These are phyloP conservation scores for Marvania coccoides DNA, from an alignment of 139 green algal genomes.

Conservation along the genomic window DNA sequence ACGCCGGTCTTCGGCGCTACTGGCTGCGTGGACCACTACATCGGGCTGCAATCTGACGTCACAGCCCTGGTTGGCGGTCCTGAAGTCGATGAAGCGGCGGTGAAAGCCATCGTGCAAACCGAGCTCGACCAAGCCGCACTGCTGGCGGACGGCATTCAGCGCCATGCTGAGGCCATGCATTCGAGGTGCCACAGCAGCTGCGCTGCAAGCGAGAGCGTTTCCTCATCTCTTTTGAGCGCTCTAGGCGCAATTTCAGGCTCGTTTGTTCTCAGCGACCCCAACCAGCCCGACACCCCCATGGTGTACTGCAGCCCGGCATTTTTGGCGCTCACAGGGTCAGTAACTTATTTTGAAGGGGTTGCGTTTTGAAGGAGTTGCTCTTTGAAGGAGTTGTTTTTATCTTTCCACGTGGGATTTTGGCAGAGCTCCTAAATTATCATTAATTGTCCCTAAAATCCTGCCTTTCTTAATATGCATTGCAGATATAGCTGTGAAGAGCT, in stretches of 20 bases:
- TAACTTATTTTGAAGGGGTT: background rate
- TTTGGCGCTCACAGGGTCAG: slow-evolving; percentile 44
- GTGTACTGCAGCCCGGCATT: slow-evolving; percentile 50
- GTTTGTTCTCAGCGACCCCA: slow-evolving; percentile 54
- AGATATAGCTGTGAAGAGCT: background rate
- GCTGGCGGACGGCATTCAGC: slow-evolving; percentile 2
- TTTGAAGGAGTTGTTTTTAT: no score
- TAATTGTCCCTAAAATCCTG: background rate
- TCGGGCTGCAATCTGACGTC: slow-evolving; percentile 74
- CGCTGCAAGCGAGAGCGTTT: slow-evolving; percentile 18
- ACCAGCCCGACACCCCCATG: slow-evolving; percentile 51
- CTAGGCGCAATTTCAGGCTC: slow-evolving; percentile 39
- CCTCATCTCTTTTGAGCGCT: slow-evolving; percentile 33
- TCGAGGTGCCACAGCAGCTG: background rate
- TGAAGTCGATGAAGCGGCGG: background rate
- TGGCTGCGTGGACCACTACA: slow-evolving; percentile 52
- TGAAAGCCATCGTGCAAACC: background rate
- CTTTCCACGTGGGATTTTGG: no score
- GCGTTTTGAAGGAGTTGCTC: background rate
- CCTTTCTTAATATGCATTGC: background rate
- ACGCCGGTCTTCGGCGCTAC: slow-evolving; percentile 17
- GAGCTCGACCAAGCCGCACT: background rate
- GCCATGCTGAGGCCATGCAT: slow-evolving; percentile 1
- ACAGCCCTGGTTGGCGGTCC: slow-evolving; percentile 12
- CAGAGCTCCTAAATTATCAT: no score